A percentile compares a stretch with the other conserved stretches of the same genome.
Conservation (phyloP, 1,284 basidiomycete species). For the Cryptococcus maquisensis region DNA sequence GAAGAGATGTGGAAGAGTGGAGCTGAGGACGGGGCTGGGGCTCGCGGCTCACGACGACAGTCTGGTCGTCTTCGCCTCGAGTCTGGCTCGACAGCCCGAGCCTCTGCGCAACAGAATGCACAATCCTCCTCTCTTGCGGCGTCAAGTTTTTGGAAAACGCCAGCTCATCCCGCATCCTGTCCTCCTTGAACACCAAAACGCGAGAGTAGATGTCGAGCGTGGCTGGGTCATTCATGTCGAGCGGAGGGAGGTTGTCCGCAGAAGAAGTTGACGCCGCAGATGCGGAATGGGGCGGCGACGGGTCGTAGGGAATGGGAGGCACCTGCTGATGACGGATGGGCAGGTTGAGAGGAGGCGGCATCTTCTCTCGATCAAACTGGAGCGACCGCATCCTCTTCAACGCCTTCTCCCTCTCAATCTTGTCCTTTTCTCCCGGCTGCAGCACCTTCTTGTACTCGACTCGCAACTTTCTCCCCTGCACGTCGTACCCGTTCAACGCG, state of each 20-base stretch:
- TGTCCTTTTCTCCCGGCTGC: conserved; percentile 97
- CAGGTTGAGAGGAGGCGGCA: conserved; percentile 19
- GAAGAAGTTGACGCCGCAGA: conserved; percentile 44
- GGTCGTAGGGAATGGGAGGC: conserved; percentile 4
- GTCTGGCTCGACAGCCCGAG: conserved; percentile 92
- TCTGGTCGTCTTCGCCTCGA: conserved; percentile 84
- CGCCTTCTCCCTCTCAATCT: conserved; percentile 98
- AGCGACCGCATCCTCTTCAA: conserved; percentile 96
- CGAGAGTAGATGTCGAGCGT: conserved; percentile 97
- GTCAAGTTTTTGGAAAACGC: conserved; percentile 84
- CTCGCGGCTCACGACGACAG: conserved; percentile 75
- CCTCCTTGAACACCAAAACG: conserved; percentile 95
- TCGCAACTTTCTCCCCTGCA: conserved; percentile 95
- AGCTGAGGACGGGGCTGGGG: conserved; percentile 26
- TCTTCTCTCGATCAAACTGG: conserved; percentile 63
- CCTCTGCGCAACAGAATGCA: conserved; percentile 94
- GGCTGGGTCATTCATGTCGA: conserved; percentile 93
- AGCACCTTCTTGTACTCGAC: conserved; percentile 99
- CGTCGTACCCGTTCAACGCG: conserved; percentile 75
- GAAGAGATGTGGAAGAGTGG: conserved; percentile 55
- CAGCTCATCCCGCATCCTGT: conserved; percentile 94
- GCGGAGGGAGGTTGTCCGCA: conserved; percentile 36
- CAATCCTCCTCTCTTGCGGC: conserved; percentile 81
- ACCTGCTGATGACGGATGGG: conserved; percentile 12
- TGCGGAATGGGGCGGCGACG: conserved; percentile 53